Base-by-base conservation (phyloP, 768 basidiomycete genomes). In the Tulasnella sp. region DNA sequence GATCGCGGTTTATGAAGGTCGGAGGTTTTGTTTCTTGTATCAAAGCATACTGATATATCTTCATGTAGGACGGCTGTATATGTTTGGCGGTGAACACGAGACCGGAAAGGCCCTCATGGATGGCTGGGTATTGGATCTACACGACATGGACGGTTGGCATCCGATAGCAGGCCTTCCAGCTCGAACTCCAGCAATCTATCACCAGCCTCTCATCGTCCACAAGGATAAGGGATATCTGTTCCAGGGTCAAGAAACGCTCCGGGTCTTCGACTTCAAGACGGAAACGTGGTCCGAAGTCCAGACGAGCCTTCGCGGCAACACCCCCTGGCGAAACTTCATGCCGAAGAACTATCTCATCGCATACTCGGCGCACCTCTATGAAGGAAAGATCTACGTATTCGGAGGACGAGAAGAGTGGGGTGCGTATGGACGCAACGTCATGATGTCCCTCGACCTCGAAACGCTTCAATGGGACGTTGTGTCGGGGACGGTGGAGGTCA, bases 321-420 rank as follows among this genome's bases (percentile, higher is more conserved):
- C 47, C 37, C 17, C 72, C 72, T 62, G 59, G 62, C 6, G 75
- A 77, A 77, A 75, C 73, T 75, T 75, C 67, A 73, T 72, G 64
- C 39, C 19, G 29, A 44, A 40, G 26, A 11, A 71, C 12, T n/a
- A 44, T 37, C 64, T 75, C 62, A 67, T 62, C 11, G 76, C 76
- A 39, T 78, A 74, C 66, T 37, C 69, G 19, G 72, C 74, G 65
- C 72, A 72, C 29, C 42, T 76, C 62, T 76, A 80, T 26, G 72
- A 79, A 12, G 78, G 78, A 29, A 81, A 79, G 44, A 68, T 83
- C 0, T 82, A 82, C 71, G 78, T 83, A 9, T 83, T 83, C 69
- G 81, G 80, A 1, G 83, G 83, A 3, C 75, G 75, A 2, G 79
- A 81, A 65, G 62, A 72, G 16, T 73, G 39, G 16, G 78, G 76